These are phyloP conservation scores for Gamsiella multidivaricata DNA, from an alignment of 192 early-diverging fungal genomes.

Conservation along the genomic window DNA sequence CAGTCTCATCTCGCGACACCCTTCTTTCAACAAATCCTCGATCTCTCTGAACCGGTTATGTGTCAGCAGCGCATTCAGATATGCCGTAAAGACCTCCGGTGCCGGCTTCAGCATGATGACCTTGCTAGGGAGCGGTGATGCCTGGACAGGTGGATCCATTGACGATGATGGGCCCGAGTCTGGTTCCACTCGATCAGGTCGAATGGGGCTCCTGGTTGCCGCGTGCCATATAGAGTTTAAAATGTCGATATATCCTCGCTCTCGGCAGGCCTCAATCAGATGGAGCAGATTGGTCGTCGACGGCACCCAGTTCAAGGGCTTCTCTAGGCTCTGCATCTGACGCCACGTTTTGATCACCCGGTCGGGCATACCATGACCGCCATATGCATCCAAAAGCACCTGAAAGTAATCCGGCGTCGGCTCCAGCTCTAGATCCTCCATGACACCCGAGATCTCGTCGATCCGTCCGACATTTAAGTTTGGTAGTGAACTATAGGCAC, in stretches of 20 bases:
- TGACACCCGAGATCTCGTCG: slow-evolving; percentile 21
- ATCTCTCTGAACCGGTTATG: slow-evolving; percentile 45
- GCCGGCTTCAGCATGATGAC: neutral
- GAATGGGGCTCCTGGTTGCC: neutral
- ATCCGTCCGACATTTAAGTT: slow-evolving; percentile 17
- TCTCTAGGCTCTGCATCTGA: slow-evolving; percentile 5
- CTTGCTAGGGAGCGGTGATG: neutral
- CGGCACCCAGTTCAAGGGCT: slow-evolving; percentile 16
- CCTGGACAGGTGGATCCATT: too few relatives aligned
- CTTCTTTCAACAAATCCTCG: slow-evolving; percentile 9
- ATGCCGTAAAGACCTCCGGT: slow-evolving; percentile 43
- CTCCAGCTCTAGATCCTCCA: slow-evolving; percentile 26
- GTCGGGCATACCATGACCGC: slow-evolving; percentile 29
- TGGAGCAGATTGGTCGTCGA: slow-evolving; percentile 28
- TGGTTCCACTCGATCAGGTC: too few relatives aligned
- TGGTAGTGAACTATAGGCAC: slow-evolving; percentile 20
- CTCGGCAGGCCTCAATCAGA: slow-evolving; percentile 46
- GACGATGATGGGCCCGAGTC: neutral
- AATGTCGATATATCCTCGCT: slow-evolving; percentile 45
- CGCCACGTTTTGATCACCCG: slow-evolving; percentile 42
- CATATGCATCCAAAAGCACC: slow-evolving; percentile 30
- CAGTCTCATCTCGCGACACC: slow-evolving; percentile 9
- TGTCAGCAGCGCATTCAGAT: slow-evolving; percentile 43
- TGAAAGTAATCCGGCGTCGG: slow-evolving; percentile 31
- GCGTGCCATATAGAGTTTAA: slow-evolving; percentile 31